phyloP scores from a whole-genome alignment of 495 filamentous ascomycete genomes.

The Penicillium canariense region DNA sequence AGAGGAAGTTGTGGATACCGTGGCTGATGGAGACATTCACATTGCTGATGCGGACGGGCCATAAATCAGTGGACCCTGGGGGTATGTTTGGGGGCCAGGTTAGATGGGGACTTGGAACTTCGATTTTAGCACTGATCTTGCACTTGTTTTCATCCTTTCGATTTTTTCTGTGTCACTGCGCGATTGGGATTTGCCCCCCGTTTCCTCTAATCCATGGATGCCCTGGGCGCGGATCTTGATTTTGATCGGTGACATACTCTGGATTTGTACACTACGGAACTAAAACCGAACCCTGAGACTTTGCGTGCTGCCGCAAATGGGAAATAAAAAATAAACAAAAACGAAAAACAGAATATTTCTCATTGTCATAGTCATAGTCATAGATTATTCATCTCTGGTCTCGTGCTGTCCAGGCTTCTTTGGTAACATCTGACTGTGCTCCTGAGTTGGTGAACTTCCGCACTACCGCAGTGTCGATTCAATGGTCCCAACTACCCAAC shows the following conservation, averaged over 20 bases:
- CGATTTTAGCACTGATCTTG: slow-evolving; percentile 5
- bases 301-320: neutral
- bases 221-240: neutral
- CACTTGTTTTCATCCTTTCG: neutral
- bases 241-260: neutral
- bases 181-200: neutral
- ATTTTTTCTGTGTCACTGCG: slow-evolving; percentile 9
- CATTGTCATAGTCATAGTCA: too few relatives aligned
- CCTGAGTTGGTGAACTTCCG: too few relatives aligned
- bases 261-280: slow-evolving; percentile 16
- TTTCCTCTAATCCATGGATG: neutral
- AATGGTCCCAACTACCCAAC: too few relatives aligned
- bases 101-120: too few relatives aligned
- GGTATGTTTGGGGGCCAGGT: neutral
- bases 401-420: too few relatives aligned
- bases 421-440: too few relatives aligned
- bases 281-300: neutral
- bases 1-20: slow-evolving; percentile 8
- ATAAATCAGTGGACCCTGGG: neutral
- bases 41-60: slow-evolving; percentile 31
- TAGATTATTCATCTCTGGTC: too few relatives aligned
- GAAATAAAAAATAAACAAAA: neutral
- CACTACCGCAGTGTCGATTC: too few relatives aligned
- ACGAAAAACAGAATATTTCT: neutral
- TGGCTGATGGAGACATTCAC: slow-evolving; percentile 32